Percentiles rank a stretch among this genome's conserved stretches.
Conservation (phyloP, 371 early-diverging fungal genomes). For the Ordospora pajunii region DNA sequence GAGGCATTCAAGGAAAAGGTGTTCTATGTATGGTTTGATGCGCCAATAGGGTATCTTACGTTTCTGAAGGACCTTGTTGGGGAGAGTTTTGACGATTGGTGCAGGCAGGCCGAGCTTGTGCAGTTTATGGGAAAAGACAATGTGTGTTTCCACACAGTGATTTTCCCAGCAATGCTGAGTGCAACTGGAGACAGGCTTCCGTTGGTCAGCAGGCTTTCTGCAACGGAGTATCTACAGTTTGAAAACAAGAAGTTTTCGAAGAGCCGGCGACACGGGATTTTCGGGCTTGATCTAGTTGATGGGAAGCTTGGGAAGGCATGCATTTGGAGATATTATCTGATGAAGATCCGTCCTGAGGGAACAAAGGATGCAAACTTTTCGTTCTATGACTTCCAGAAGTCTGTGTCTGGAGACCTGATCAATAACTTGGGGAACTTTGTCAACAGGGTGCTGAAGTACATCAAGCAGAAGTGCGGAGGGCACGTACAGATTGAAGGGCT, state of each 20-base stretch:
- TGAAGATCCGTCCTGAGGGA: conserved; percentile 88
- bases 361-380: conserved; percentile 79
- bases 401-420: conserved; percentile 85
- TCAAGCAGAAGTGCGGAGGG: conserved; percentile 67
- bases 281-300: conserved; percentile 79
- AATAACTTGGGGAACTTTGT: conserved; percentile 95
- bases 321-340: conserved; percentile 94
- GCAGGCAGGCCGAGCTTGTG: conserved; percentile 81
- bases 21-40: conserved; percentile 99
- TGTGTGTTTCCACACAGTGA: conserved; percentile 95
- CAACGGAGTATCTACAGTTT: conserved; percentile 95
- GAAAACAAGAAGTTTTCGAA: conserved; percentile 95
- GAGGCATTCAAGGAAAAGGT: conserved; percentile 81
- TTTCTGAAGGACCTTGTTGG: conserved; percentile 38
- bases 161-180: conserved; percentile 83
- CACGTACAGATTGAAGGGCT: conserved; percentile 60
- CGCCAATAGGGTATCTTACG: conserved; percentile 73
- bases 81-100: conserved; percentile 73
- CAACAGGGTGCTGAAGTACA: conserved; percentile 88
- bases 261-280: conserved; percentile 88
- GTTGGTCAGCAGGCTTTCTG: conserved; percentile 76
- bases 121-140: conserved; percentile 99
- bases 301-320: conserved; percentile 79
- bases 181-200: conserved; percentile 73
- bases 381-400: conserved; percentile 80